Evolutionary conservation across 805 yeast genomes (phyloP), one percentile per base, ranked within the genome.

Genomic region (Clavispora vitiphila): DNA sequence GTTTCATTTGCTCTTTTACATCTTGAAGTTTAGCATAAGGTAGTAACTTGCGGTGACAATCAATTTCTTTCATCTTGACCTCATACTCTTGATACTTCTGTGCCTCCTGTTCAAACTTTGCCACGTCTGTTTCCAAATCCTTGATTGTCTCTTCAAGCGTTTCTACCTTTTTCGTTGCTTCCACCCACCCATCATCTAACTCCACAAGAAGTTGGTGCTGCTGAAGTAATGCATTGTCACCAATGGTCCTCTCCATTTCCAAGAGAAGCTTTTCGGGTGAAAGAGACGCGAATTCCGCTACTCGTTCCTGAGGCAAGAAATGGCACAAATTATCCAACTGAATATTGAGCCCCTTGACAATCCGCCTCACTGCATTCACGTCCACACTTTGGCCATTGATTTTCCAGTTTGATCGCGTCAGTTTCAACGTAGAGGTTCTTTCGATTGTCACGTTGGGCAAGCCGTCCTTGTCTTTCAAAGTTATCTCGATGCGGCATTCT

Each of bases 221-320:
- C 2, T 61, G 62, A 4, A 79, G 58, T 49, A 90, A 63, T 29
- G 75, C 70, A 3, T 82, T 76, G 38, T 76, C 69, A 5, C 84
- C 86, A 24, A 88, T 76, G 1, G 96, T 88, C 44, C 91, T 67
- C 55, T 89, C 87, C 1, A 96, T 86, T 53, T 87, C 95, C 20
- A 69, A 54, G 10, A 93, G 68, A 8, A 91, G 65, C 45, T 80
- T 79, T 47, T 85, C 89, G 1, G 95, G 86, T 22, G 85, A 75
- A 49, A 87, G 65, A 3, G 83, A 77, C 0, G 97, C 95, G 68
- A 93, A 93, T 49, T 86, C 88, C 2, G 95, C 91, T 6, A 93
- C 98, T 45, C 95, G 73, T 54, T 91, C 98, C 58, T 93, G 99
- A 0, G 99, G 96, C 41, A 93, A 67, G 56, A 93, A 93, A 58